Percentiles rank a stretch among this genome's conserved stretches.
phyloP scores from a whole-genome alignment of 768 basidiomycete species.

The Boletus pseudopeckii region DNA sequence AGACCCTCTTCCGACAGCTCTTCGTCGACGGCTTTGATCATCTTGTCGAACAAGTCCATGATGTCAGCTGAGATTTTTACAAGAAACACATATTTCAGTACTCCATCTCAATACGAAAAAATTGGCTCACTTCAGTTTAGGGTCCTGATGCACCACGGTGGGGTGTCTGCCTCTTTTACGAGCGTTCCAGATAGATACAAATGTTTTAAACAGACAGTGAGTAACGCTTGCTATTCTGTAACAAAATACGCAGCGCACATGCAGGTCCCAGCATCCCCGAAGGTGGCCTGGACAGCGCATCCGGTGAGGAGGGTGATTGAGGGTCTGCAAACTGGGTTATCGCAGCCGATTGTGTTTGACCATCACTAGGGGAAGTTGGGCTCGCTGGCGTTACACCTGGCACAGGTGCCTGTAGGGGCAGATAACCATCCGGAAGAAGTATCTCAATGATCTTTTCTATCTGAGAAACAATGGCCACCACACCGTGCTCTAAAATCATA shows the following conservation, averaged over 20 bases:
- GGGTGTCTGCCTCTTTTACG: conserved; percentile 12
- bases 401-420: not conserved
- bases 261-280: conserved; percentile 26
- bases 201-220: conserved; percentile 9
- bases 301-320: not conserved
- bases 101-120: not conserved
- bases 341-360: not conserved
- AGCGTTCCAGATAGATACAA: conserved; percentile 15
- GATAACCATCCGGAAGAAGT: conserved; percentile 14
- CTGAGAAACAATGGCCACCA: not conserved
- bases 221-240: conserved; percentile 8
- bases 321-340: not conserved
- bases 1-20: conserved; percentile 17
- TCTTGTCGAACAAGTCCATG: conserved; percentile 14
- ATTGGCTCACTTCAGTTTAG: conserved; percentile 13
- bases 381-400: not conserved
- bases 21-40: conserved; percentile 18
- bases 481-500: conserved; percentile 13
- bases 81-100: not conserved
- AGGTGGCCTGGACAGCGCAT: not conserved
- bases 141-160: conserved; percentile 12
- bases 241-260: conserved; percentile 20
- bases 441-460: conserved; percentile 15
- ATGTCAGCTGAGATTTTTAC: conserved; percentile 10
- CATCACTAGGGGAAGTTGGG: not conserved